Evolutionary conservation across 257 asterid genomes (phyloP), one percentile per base, ranked within the genome.

Genomic region (Fraxinus pennsylvanica): DNA sequence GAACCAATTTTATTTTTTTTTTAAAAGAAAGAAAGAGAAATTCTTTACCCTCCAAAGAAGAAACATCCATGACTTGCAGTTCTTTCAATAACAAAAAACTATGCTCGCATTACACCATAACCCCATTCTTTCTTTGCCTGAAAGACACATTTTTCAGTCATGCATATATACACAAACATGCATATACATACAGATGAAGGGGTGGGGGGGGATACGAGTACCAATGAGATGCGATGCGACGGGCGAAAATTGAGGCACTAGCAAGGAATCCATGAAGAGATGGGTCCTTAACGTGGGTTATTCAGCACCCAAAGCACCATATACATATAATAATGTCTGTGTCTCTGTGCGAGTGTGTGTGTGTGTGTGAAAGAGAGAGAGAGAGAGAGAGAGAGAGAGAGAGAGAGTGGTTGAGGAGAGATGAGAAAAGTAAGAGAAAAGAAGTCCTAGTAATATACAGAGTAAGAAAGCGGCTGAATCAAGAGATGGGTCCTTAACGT

Each of bases 231-330:
- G 33, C 33, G 73, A 78, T 22, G 33, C 33, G 33, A 61, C 81
- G 84, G 61, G 81, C 57, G 59, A 71, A 22, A 59, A 6, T n/a
- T 59, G 80, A 32, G 80, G 65, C 73, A 79, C 74, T 43, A 78
- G 71, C 66, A 80, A 73, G 81, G 85, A 84, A 89, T 84, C 88
- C 92, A 88, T 87, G 88, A 85, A 76, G 87, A 80, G 85, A 86
- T 82, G 93, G 89, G 88, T 71, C 87, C 85, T 85, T 76, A 76
- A 85, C 89, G 81, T 89, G 92, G 90, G 89, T 88, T 84, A 76
- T 85, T 84, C 88, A 86, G 87, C 86, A 85, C 89, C 90, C 86
- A 78, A 84, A 80, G 80, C 91, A 79, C 84, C 89, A 86, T 76
- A 81, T 82, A 71, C 52, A 80, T 80, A 80, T 80, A 78, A 76